phyloP scores from a whole-genome alignment of 164 flowering plant genomes.

The Magnolia sinica region DNA sequence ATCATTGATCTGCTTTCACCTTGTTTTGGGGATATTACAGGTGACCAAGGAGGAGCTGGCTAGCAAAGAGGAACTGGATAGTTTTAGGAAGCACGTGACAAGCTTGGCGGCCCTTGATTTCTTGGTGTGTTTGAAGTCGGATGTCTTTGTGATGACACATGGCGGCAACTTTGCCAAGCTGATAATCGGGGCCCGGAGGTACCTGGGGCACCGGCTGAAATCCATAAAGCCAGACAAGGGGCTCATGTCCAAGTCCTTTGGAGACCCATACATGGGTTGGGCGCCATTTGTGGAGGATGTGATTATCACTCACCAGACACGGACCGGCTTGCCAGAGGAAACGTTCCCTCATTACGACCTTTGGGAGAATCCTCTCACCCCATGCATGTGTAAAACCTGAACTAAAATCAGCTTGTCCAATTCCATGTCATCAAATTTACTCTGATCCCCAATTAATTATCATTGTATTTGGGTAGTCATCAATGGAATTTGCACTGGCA shows the following conservation, averaged over 20 bases:
- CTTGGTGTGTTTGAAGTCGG: constrained; percentile 90
- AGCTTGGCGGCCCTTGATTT: constrained; percentile 97
- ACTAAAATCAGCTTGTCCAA: neutral
- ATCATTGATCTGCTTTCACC: neutral
- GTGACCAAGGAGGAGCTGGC: constrained; percentile 94
- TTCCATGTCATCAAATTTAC: neutral
- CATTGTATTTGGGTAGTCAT: neutral
- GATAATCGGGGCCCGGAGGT: constrained; percentile 87
- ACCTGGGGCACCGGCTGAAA: constrained; percentile 86
- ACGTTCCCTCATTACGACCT: constrained; percentile 97
- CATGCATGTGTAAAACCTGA: constrained; percentile 95
- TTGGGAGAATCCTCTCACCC: constrained; percentile 98
- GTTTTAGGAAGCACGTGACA: constrained; percentile 85
- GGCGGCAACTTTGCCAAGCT: constrained; percentile 96
- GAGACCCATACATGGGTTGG: constrained; percentile 99
- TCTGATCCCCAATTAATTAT: neutral
- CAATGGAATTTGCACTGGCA: neutral
- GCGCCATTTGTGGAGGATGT: constrained; percentile 92
- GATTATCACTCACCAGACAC: constrained; percentile 80
- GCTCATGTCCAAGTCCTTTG: constrained; percentile 95
- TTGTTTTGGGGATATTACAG: constrained; percentile 32
- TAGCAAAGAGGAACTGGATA: constrained; percentile 68
- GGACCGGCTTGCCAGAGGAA: constrained; percentile 89
- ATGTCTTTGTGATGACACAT: constrained; percentile 98
- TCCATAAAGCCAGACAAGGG: constrained; percentile 99